Conservation (phyloP, 768 basidiomycete species). For the Punctularia strigosozonata region DNA sequence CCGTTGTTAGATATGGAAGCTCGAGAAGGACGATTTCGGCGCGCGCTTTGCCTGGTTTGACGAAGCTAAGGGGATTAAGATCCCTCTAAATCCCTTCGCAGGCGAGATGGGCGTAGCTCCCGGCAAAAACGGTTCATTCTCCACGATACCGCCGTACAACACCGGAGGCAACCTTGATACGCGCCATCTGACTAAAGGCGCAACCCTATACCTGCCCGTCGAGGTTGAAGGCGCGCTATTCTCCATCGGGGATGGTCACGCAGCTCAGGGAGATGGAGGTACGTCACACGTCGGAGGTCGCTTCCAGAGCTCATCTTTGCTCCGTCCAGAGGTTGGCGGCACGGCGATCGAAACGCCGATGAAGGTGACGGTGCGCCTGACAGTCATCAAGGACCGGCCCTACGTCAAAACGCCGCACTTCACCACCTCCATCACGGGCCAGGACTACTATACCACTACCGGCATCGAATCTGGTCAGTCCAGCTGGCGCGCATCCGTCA, state of each 20-base stretch:
- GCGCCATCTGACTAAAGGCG: slow-evolving; percentile 38
- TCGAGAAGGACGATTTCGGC: slow-evolving; percentile 27
- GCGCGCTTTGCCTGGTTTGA: slow-evolving; percentile 40
- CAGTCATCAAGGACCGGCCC: slow-evolving; percentile 42
- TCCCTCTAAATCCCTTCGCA: slow-evolving; percentile 45
- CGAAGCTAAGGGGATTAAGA: slow-evolving; percentile 30
- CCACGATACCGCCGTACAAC: slow-evolving; percentile 50
- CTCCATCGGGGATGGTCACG: slow-evolving; percentile 59
- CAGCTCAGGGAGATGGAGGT: slow-evolving; percentile 59
- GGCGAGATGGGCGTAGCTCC: slow-evolving; percentile 57
- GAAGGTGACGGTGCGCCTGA: slow-evolving; percentile 40
- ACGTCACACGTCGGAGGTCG: slow-evolving; percentile 15
- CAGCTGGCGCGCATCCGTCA: not conserved
- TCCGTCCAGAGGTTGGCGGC: slow-evolving; percentile 21
- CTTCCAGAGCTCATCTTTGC: not conserved
- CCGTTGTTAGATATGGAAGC: too few relatives aligned
- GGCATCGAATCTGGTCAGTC: slow-evolving; percentile 35
- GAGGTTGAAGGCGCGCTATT: slow-evolving; percentile 51
- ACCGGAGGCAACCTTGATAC: slow-evolving; percentile 58
- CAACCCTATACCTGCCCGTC: slow-evolving; percentile 46
- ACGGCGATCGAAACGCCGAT: slow-evolving; percentile 57
- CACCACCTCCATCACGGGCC: slow-evolving; percentile 5
- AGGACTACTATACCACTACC: slow-evolving; percentile 45
- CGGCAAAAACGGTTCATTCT: slow-evolving; percentile 35
- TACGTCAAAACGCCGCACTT: slow-evolving; percentile 29